These are phyloP conservation scores for Fraxinus velutina DNA, from an alignment of 305 asterid genomes.

Conservation along the genomic window DNA sequence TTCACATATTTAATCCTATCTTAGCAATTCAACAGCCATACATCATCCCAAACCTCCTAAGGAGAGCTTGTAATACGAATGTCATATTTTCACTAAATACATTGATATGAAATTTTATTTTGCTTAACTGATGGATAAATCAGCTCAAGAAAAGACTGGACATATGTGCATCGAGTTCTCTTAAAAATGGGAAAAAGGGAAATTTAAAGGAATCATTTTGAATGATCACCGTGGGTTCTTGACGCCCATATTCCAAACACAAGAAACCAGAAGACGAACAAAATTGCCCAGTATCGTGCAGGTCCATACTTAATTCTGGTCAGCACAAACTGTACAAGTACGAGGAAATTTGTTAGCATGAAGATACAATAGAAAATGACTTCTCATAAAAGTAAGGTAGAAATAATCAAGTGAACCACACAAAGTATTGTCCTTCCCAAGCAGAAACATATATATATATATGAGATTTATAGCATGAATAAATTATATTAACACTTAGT, in stretches of 20 bases:
- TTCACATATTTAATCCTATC: background rate
- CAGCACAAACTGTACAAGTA: constrained; percentile 69
- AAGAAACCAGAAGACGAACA: constrained; percentile 92
- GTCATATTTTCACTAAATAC: constrained; percentile 30
- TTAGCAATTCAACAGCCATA: background rate
- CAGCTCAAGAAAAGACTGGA: constrained; percentile 11
- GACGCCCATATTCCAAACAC: constrained; percentile 95
- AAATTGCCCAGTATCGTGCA: constrained; percentile 91
- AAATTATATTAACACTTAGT: background rate
- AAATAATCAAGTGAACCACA: background rate
- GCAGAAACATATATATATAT: background rate
- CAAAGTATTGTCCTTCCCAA: background rate
- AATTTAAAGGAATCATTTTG: constrained; percentile 36
- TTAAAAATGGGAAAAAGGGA: background rate
- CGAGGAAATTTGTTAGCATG: constrained; percentile 19
- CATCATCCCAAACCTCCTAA: background rate
- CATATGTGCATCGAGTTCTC: constrained; percentile 12
- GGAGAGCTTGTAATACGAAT: background rate
- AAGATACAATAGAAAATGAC: background rate
- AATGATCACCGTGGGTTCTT: constrained; percentile 66
- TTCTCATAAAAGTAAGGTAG: background rate
- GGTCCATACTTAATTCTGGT: constrained; percentile 87
- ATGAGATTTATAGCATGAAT: background rate
- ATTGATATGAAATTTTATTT: constrained; percentile 11
- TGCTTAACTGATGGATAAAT: constrained; percentile 15